Evolutionary conservation across 805 yeast species (phyloP).

Genomic region (Kodamaea sagamina): DNA sequence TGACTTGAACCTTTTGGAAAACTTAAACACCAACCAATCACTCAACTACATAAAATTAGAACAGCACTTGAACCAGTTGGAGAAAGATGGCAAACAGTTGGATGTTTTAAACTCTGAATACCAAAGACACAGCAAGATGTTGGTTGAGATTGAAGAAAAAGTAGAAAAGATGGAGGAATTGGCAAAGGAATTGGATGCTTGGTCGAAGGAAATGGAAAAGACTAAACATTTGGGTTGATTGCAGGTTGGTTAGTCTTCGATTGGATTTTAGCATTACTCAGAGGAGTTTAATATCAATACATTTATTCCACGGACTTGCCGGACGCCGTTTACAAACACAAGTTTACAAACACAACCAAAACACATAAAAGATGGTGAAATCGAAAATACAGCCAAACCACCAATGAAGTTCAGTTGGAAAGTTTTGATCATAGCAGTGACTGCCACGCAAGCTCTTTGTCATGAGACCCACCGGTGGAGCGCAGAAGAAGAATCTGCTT

Average conservation of each 20-base stretch:
- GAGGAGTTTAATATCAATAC: too few species aligned
- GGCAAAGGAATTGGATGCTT: slow-evolving; percentile 59
- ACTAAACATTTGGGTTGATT: too few species aligned
- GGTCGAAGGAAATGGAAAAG: slow-evolving; percentile 56
- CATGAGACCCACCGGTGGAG: not conserved
- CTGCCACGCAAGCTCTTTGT: slow-evolving; percentile 1
- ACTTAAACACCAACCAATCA: slow-evolving; percentile 59
- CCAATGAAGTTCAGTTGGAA: slow-evolving; percentile 2
- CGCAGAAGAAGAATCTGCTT: slow-evolving; percentile 1
- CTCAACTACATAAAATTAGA: slow-evolving; percentile 50
- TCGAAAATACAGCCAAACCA: not conserved
- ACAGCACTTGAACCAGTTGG: slow-evolving; percentile 44
- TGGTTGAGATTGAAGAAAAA: slow-evolving; percentile 33
- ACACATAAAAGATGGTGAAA: not conserved
- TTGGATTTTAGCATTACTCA: too few species aligned
- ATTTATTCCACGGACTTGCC: too few species aligned
- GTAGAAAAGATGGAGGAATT: slow-evolving; percentile 47
- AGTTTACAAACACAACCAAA: slow-evolving; percentile 5
- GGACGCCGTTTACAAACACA: not conserved
- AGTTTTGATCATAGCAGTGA: not conserved
- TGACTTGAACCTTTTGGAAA: slow-evolving; percentile 51
- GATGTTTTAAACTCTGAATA: slow-evolving; percentile 27
- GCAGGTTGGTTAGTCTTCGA: too few species aligned
- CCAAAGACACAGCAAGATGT: slow-evolving; percentile 20
- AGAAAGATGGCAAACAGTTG: slow-evolving; percentile 39